Evolutionary conservation across 441 rosid species (phyloP), one percentile per base, ranked within the genome.

Genomic region (Geranium incanum): DNA sequence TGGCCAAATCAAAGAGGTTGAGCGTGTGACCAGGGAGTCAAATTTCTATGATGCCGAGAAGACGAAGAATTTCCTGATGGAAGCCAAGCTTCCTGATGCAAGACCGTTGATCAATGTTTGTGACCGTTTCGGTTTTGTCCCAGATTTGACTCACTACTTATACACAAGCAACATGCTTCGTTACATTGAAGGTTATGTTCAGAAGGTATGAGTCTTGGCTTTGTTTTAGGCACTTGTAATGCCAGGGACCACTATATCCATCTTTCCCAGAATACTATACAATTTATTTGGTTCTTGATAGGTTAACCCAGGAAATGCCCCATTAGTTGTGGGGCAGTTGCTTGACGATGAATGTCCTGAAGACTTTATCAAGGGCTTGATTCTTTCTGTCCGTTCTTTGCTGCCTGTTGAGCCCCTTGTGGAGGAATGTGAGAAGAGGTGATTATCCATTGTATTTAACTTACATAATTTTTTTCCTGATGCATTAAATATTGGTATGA

Each of bases 331-430:
- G 36, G 98, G 98, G 37, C 98, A 93, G 86, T 79, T 93, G 73
- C 83, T 93, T 69, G 96, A 93, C 81, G 98, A 93, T 70, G 97
- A 93, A 76, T 93, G 98, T 73, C 91, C 97, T 23, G 98, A 93
- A 78, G 97, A 93, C 78, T 93, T 91, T 43, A 91, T 93, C 69
- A 93, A 93, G 80, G 97, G 97, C 45, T 84, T 87, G 69, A 89
- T 28, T 28, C 33, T 28, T 28, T 28, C 33, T 28, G 33, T 28
- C 57, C 99, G 98, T 76, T 96, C 99, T 64, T 81, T 96, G 84
- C 98, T 96, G 78, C 97, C 97, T 0, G 99, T 96, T 70, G 99
- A 96, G 79, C 98, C 99, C 59, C 91, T 96, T 98, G 93, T 68
- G 97, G 93, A 86, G 69, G 97, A 96, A 79, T 96, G 99, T 80